These are phyloP conservation scores for Exophiala oligosperma DNA, from an alignment of 2,329 filamentous ascomycete genomes.

Conservation along the genomic window DNA sequence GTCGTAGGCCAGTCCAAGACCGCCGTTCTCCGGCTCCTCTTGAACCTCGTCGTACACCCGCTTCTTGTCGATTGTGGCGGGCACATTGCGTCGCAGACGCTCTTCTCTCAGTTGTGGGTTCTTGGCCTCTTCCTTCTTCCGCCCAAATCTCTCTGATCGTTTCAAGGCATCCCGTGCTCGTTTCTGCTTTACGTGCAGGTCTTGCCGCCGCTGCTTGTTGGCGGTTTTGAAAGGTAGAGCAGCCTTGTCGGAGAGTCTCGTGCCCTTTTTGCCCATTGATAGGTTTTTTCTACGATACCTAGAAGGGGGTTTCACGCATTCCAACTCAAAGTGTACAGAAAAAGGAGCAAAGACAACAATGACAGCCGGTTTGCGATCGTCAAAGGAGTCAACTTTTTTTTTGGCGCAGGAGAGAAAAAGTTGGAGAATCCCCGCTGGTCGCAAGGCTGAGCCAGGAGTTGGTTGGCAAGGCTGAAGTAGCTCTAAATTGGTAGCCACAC, in stretches of 20 bases:
- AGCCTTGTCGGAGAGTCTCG: slow-evolving; percentile 34
- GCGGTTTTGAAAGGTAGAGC: slow-evolving; percentile 54
- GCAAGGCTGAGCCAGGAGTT: not conserved
- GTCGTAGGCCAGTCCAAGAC: slow-evolving; percentile 49
- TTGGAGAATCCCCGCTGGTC: slow-evolving; percentile 3
- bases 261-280: slow-evolving; percentile 46
- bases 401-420: not conserved
- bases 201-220: slow-evolving; percentile 79
- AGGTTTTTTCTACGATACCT: not conserved
- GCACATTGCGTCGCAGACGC: slow-evolving; percentile 74
- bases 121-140: slow-evolving; percentile 82
- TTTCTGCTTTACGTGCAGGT: slow-evolving; percentile 78
- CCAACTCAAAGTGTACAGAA: too few relatives aligned
- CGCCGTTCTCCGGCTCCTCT: slow-evolving; percentile 46
- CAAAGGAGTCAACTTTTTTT: not conserved
- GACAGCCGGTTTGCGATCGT: too few relatives aligned
- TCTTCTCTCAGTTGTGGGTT: slow-evolving; percentile 74
- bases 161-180: slow-evolving; percentile 71
- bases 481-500: too few relatives aligned
- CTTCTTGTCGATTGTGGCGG: slow-evolving; percentile 81
- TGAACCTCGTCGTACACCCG: slow-evolving; percentile 83
- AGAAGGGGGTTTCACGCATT: not conserved
- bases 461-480: not conserved
- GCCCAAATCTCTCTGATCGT: slow-evolving; percentile 72
- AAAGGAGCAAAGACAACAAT: too few relatives aligned